These are phyloP conservation scores for Allantophomopsis lycopodina DNA, from an alignment of 2,329 filamentous ascomycete genomes.

Conservation along the genomic window DNA sequence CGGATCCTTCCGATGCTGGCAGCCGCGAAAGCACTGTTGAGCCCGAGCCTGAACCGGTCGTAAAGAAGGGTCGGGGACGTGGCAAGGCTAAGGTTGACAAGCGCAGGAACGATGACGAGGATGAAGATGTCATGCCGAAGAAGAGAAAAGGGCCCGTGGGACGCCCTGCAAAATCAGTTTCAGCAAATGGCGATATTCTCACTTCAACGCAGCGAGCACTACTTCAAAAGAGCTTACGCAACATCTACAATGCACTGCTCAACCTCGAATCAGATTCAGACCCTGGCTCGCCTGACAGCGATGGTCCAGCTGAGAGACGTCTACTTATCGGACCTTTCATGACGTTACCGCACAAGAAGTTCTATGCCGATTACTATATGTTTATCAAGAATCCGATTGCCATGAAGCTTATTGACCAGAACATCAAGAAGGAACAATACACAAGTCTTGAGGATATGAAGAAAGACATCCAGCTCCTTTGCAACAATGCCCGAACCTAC, in stretches of 20 bases:
- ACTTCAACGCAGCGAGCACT: slow-evolving; percentile 55
- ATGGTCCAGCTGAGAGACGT: slow-evolving; percentile 46
- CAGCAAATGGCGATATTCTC: slow-evolving; percentile 38
- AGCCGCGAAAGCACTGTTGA: slow-evolving; percentile 79
- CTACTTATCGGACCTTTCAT: slow-evolving; percentile 90
- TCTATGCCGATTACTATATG: slow-evolving; percentile 91
- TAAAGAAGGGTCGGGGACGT: slow-evolving; percentile 72
- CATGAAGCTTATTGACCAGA: slow-evolving; percentile 88
- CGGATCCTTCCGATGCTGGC: slow-evolving; percentile 30
- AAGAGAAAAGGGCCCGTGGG: slow-evolving; percentile 62
- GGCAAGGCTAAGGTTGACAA: slow-evolving; percentile 69
- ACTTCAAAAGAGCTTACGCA: slow-evolving; percentile 69
- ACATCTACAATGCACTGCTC: slow-evolving; percentile 69
- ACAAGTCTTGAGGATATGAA: slow-evolving; percentile 66
- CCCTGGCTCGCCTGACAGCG: slow-evolving; percentile 37
- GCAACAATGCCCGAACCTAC: slow-evolving; percentile 85
- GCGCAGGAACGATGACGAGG: slow-evolving; percentile 63
- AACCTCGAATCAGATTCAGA: slow-evolving; percentile 66
- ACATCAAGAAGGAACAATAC: slow-evolving; percentile 95
- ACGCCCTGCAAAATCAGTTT: slow-evolving; percentile 43
- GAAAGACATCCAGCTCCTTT: slow-evolving; percentile 71
- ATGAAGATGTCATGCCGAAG: slow-evolving; percentile 65
- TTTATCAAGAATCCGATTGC: slow-evolving; percentile 88
- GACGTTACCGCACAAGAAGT: slow-evolving; percentile 74
- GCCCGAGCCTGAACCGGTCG: slow-evolving; percentile 29